Evolutionary conservation across 805 yeast species (phyloP).

Genomic region (Kodamaea lidongshanica): DNA sequence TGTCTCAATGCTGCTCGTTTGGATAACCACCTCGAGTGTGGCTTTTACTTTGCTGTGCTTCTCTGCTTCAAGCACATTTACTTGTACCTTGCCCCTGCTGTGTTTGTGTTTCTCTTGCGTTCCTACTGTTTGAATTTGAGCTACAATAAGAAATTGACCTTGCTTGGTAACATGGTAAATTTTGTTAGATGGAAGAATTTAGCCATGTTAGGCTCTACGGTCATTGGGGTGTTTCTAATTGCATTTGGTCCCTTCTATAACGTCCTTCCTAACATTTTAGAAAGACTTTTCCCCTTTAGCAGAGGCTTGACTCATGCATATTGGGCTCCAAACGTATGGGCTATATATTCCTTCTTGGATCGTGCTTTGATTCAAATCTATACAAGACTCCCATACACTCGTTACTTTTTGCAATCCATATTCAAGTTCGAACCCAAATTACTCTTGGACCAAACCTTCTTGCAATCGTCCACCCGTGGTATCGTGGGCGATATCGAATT

Average conservation of each 20-base stretch:
- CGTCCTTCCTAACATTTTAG: constrained; percentile 57
- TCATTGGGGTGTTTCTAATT: constrained; percentile 50
- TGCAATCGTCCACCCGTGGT: constrained; percentile 61
- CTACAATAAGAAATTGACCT: constrained; percentile 19
- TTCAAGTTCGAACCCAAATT: constrained; percentile 43
- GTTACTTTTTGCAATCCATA: constrained; percentile 22
- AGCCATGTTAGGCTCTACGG: constrained; percentile 57
- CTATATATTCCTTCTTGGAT: constrained; percentile 80
- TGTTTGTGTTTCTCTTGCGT: constrained; percentile 70
- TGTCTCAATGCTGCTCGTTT: constrained; percentile 68
- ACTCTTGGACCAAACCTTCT: constrained; percentile 25
- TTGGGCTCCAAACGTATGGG: constrained; percentile 99
- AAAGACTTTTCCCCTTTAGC: constrained; percentile 84
- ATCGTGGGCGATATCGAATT: constrained; percentile 87
- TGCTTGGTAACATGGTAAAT: constrained; percentile 26
- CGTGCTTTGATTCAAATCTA: constrained; percentile 51
- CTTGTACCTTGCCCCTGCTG: constrained; percentile 90
- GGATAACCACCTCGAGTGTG: constrained; percentile 52
- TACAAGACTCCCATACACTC: constrained; percentile 27
- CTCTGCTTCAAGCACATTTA: constrained; percentile 94
- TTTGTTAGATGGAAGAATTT: constrained; percentile 51
- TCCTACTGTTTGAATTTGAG: constrained; percentile 56
- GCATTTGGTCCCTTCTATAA: constrained; percentile 79
- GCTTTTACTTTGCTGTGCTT: constrained; percentile 63
- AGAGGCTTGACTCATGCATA: constrained; percentile 96